Base-by-base conservation (phyloP, 1,284 basidiomycete genomes). In the Amylostereum areolatum region DNA sequence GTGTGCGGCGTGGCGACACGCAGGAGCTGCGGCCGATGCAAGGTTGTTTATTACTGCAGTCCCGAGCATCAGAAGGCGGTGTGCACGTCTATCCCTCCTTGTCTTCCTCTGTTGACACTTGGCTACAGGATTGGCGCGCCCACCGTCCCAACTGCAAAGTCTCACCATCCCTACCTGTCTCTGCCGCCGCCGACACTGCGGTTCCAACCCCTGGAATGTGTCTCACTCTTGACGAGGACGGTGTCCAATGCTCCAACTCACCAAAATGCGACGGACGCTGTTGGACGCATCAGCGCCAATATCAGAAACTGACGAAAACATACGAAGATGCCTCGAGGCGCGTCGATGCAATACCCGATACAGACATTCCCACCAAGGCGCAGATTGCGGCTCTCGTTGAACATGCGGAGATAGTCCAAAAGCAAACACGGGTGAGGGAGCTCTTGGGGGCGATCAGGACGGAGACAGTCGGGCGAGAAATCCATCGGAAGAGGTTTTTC, bases 371-470 rank as follows among this genome's bases (percentile, higher is more conserved):
- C 0, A 47, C 55, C 3, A 42, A 52, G 11, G 50, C 49, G 4
- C 53, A 58, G 40, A 56, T 67, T 4, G n/a, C 5, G n/a, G 24
- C 31, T 2, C 60, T 58, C 35, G 43, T 47, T 1, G 57, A 64
- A 40, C 51, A 55, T 46, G 34, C 41, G 1, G 36, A 31, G 3
- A 55, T 53, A 4, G 48, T 60, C 11, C 51, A 61, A 32, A 62
- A 66, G 45, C 54, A 55, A 3, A 54, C 53, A 7, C 54, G 57
- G 56, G 50, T 62, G 28, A 54, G 55, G 29, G 40, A 51, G 27
- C 68, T 66, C 43, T 49, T 66, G 8, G 60, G 64, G 42, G 62
- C 61, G n/a, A 61, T 68, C 24, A 52, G 67, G 1, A 52, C 58
- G 0, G 66, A 67, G 46, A 57, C 54, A 40, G 47, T 52, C 0